Evolutionary conservation across 257 asterid genomes (phyloP).

Genomic region (Verbascum thapsus): DNA sequence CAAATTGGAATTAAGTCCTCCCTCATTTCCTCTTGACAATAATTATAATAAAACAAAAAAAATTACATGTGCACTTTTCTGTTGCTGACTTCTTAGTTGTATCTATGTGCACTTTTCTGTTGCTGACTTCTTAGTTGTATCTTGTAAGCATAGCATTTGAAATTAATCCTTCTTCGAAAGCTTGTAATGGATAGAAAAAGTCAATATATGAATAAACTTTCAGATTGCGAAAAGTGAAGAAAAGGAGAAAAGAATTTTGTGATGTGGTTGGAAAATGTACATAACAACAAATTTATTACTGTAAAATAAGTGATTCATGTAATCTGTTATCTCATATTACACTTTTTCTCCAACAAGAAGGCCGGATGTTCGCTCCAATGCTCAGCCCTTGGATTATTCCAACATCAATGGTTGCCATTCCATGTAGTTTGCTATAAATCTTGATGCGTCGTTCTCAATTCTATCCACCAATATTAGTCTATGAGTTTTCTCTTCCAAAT

Average conservation of each 20-base stretch:
- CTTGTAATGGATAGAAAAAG: not conserved
- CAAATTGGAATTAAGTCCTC: conserved; percentile 12
- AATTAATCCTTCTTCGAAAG: not conserved
- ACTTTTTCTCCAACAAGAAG: conserved; percentile 38
- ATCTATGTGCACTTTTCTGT: not conserved
- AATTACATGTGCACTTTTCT: not conserved
- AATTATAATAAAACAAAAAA: not conserved
- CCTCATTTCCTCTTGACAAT: not conserved
- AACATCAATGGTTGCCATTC: conserved; percentile 43
- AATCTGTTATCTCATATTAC: conserved; percentile 35
- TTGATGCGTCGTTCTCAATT: conserved; percentile 28
- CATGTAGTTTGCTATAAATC: conserved; percentile 43
- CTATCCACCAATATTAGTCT: conserved; percentile 23
- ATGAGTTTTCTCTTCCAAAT: conserved; percentile 10
- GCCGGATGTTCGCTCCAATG: conserved; percentile 36
- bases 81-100: not conserved
- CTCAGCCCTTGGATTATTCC: conserved; percentile 52
- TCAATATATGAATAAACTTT: not conserved
- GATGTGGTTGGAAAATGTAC: conserved; percentile 22
- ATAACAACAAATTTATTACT: conserved; percentile 29
- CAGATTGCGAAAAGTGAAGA: not conserved
- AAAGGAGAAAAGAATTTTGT: not conserved
- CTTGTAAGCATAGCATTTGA: not conserved
- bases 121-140: not conserved
- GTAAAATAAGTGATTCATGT: conserved; percentile 33